A percentile compares a stretch with the other conserved stretches of the same genome.
Conservation (phyloP, 208 protist species). For the Trichomonas gallinae region DNA sequence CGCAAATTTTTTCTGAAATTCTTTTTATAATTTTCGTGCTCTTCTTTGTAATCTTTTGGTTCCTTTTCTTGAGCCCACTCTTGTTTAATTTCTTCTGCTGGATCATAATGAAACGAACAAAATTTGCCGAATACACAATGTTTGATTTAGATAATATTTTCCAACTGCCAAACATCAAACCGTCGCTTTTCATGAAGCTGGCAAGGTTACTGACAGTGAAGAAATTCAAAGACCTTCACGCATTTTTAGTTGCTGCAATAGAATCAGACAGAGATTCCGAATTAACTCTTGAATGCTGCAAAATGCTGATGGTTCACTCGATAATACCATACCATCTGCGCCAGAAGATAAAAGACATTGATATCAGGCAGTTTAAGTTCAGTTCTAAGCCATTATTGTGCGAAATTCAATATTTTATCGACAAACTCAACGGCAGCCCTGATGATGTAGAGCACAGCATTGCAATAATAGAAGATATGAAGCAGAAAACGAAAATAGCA, state of each 20-base stretch:
- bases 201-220: background rate
- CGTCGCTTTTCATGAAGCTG: background rate
- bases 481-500: background rate
- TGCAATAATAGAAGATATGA: background rate
- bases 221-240: background rate
- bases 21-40: background rate
- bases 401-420: background rate
- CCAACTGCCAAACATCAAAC: background rate
- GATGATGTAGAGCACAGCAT: background rate
- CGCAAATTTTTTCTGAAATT: background rate
- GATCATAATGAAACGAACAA: background rate
- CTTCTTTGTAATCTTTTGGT: background rate
- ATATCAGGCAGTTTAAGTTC: background rate
- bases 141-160: background rate
- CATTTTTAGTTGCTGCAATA: background rate
- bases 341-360: background rate
- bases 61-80: background rate
- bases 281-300: background rate
- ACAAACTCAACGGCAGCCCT: background rate
- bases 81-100: background rate
- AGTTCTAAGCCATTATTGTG: background rate
- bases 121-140: background rate
- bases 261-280: background rate
- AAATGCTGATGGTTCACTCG: background rate
- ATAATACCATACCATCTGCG: background rate